These are phyloP conservation scores for Neonectria ditissima DNA, from an alignment of 2,329 filamentous ascomycete genomes.

Conservation along the genomic window DNA sequence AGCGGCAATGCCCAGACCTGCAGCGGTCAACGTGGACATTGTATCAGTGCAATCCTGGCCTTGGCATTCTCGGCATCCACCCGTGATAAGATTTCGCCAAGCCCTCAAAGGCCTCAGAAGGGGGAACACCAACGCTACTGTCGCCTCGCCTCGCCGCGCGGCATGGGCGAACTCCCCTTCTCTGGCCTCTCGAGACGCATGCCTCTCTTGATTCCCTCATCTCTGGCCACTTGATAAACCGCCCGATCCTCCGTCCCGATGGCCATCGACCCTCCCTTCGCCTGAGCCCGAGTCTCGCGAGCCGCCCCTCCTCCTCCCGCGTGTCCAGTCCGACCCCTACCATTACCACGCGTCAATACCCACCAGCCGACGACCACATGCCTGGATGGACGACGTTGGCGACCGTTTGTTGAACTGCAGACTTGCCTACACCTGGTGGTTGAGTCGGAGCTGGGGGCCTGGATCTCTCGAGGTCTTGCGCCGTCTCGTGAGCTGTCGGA, in stretches of 20 bases:
- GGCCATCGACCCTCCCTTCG: constrained; percentile 29
- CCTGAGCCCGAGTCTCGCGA: constrained; percentile 23
- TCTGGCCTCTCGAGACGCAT: constrained; percentile 18
- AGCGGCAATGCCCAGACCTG: constrained; percentile 40
- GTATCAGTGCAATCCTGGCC: constrained; percentile 44
- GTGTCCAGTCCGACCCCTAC: constrained; percentile 22
- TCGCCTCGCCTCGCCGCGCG: constrained; percentile 34
- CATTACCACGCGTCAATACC: constrained; percentile 23
- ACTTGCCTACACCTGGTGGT: constrained; percentile 38
- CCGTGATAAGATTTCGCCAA: constrained; percentile 50
- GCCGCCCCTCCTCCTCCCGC: constrained; percentile 19
- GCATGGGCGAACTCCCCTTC: constrained; percentile 39
- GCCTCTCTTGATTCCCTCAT: neutral
- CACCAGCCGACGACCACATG: constrained; percentile 27
- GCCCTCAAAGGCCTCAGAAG: constrained; percentile 47
- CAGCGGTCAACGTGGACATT: constrained; percentile 46
- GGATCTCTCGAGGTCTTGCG: constrained; percentile 21
- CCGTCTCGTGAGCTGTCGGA: constrained; percentile 7
- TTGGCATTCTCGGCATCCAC: constrained; percentile 49
- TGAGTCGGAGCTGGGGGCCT: constrained; percentile 28
- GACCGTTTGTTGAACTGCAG: constrained; percentile 36
- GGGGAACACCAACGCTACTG: constrained; percentile 44
- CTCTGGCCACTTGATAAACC: constrained; percentile 17
- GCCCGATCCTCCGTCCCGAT: constrained; percentile 31
- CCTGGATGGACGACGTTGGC: constrained; percentile 40